Conservation (phyloP, 805 yeast genomes). For the Wickerhamomyces bisporus region DNA sequence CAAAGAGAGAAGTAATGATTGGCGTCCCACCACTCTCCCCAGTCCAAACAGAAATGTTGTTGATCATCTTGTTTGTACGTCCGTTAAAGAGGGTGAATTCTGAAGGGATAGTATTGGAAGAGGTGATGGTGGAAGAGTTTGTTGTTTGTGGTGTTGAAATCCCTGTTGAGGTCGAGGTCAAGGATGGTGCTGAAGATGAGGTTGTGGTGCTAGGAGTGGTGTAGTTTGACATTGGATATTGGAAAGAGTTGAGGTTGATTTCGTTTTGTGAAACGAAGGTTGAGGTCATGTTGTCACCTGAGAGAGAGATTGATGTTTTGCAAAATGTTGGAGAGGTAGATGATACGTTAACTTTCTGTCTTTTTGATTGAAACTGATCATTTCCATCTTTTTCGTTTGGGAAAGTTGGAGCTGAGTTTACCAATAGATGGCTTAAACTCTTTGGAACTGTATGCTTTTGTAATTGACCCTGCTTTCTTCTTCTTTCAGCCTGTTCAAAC, state of each 20-base stretch:
- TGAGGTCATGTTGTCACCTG: conserved; percentile 2
- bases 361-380: too few relatives aligned
- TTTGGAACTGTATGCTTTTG: conserved; percentile 50
- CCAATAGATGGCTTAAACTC: conserved; percentile 45
- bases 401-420: conserved; percentile 31
- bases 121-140: conserved; percentile 6
- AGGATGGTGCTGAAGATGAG: conserved; percentile 6
- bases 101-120: conserved; percentile 12
- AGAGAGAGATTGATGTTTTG: too few relatives aligned
- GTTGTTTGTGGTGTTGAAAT: background rate
- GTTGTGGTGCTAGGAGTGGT: background rate
- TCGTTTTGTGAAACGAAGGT: conserved; percentile 13
- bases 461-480: conserved; percentile 43
- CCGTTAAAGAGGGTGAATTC: conserved; percentile 28
- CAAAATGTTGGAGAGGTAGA: background rate
- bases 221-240: conserved; percentile 11
- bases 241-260: conserved; percentile 14
- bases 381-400: too few relatives aligned
- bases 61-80: conserved; percentile 55
- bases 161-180: background rate
- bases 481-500: conserved; percentile 43
- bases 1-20: conserved; percentile 20
- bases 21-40: conserved; percentile 35
- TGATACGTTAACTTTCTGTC: background rate
- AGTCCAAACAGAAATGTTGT: conserved; percentile 57